These are phyloP conservation scores for Rhodofomes roseus DNA, from an alignment of 1,284 basidiomycete species.

Conservation along the genomic window DNA sequence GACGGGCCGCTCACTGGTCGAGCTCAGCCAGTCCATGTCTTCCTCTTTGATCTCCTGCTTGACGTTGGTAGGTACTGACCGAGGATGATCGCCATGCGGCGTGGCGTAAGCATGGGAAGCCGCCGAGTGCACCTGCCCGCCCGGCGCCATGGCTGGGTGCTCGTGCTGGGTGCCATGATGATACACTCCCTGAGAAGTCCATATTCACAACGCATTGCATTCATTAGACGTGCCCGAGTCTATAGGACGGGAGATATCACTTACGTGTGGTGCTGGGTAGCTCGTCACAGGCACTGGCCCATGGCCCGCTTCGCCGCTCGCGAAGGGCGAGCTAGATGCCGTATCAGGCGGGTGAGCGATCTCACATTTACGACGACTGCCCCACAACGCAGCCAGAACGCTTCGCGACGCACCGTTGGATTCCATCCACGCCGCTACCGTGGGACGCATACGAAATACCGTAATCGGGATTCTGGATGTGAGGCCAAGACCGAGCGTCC, in stretches of 20 bases:
- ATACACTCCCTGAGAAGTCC: neutral
- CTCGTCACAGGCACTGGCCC: neutral
- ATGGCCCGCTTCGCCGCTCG: neutral
- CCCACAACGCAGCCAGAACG: neutral
- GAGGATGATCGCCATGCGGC: neutral
- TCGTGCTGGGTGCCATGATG: no score
- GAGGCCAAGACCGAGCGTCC: neutral
- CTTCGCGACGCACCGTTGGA: neutral
- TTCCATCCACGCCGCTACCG: neutral
- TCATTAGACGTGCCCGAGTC: neutral
- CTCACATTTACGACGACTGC: neutral
- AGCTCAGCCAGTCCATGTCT: neutral
- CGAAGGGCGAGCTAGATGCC: neutral
- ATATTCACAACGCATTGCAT: neutral
- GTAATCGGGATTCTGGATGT: neutral
- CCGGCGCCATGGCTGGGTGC: neutral
- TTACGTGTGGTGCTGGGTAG: neutral
- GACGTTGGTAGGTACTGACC: neutral
- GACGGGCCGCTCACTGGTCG: neutral
- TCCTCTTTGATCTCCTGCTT: constrained; percentile 6
- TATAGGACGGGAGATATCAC: neutral
- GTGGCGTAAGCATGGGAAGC: neutral
- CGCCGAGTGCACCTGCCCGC: neutral
- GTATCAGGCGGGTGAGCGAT: neutral
- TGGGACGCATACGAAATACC: neutral